A percentile compares a stretch with the other conserved stretches of the same genome.
These are phyloP conservation scores for Bryopsis sp. DNA, from an alignment of 139 green algal genomes.

Conservation along the genomic window DNA sequence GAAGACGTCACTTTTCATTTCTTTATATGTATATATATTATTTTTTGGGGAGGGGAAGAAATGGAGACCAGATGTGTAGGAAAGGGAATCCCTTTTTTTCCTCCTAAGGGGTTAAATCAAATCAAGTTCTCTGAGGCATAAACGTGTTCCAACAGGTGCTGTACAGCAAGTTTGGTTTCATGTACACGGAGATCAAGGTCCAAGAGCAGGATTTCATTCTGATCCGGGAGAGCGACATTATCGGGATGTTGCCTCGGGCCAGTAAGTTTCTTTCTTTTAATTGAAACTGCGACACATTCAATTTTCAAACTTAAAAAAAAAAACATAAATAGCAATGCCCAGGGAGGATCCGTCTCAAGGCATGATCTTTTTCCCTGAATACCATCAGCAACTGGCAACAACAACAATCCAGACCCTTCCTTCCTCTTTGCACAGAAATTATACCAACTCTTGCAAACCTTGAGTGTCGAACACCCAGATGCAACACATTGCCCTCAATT, in stretches of 20 bases:
- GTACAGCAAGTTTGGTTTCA: slow-evolving; percentile 95
- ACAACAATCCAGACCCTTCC: no score
- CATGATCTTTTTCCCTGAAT: no score
- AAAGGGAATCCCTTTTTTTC: neutral
- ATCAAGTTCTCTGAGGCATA: neutral
- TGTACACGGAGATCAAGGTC: slow-evolving; percentile 68
- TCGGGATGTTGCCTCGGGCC: slow-evolving; percentile 67
- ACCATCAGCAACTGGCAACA: no score
- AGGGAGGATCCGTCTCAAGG: no score
- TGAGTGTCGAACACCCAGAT: no score
- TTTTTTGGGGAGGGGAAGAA: neutral
- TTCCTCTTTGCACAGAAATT: no score
- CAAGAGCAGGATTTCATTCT: slow-evolving; percentile 65
- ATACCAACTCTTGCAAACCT: no score
- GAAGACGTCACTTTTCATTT: neutral
- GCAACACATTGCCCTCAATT: no score
- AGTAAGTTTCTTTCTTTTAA: slow-evolving; percentile 10
- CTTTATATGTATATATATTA: neutral
- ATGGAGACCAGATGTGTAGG: neutral
- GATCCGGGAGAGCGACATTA: slow-evolving; percentile 82
- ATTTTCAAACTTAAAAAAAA: slow-evolving; percentile 8
- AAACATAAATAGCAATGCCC: no score
- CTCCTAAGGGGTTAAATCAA: neutral
- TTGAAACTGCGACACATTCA: neutral
- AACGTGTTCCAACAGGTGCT: slow-evolving; percentile 44